Conservation (phyloP, 2,329 filamentous ascomycete species). For the Neofusicoccum ribis region DNA sequence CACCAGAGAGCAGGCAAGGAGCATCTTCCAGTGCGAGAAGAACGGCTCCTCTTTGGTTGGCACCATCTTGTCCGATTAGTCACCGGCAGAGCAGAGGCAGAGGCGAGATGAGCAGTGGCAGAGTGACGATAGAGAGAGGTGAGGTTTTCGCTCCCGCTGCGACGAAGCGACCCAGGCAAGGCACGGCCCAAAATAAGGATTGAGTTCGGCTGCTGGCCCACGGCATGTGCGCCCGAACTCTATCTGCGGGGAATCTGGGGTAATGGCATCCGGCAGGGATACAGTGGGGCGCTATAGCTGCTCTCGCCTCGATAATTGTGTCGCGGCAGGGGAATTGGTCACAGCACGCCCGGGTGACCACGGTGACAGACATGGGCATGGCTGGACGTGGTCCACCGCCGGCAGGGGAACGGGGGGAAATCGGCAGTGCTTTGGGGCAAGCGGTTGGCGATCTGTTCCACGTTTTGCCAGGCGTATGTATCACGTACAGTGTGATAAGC, state of each 20-base stretch:
- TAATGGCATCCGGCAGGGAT: neutral
- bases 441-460: neutral
- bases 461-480: neutral
- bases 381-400: neutral
- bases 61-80: conserved; percentile 23
- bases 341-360: neutral
- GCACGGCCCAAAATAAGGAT: neutral
- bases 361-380: neutral
- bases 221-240: neutral
- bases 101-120: neutral
- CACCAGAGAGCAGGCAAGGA: conserved; percentile 50
- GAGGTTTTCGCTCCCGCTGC: neutral
- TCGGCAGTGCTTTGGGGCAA: neutral
- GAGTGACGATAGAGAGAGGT: neutral
- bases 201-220: neutral
- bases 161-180: neutral
- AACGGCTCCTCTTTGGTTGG: conserved; percentile 30
- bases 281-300: conserved; percentile 1
- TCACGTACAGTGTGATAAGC: conserved; percentile 3
- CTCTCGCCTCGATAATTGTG: neutral
- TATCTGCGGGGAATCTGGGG: conserved; percentile 15
- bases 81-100: neutral
- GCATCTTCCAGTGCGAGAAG: conserved; percentile 49
- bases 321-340: neutral
- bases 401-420: neutral